These are phyloP conservation scores for Termitomyces sp. DNA, from an alignment of 768 basidiomycete species.

Conservation along the genomic window DNA sequence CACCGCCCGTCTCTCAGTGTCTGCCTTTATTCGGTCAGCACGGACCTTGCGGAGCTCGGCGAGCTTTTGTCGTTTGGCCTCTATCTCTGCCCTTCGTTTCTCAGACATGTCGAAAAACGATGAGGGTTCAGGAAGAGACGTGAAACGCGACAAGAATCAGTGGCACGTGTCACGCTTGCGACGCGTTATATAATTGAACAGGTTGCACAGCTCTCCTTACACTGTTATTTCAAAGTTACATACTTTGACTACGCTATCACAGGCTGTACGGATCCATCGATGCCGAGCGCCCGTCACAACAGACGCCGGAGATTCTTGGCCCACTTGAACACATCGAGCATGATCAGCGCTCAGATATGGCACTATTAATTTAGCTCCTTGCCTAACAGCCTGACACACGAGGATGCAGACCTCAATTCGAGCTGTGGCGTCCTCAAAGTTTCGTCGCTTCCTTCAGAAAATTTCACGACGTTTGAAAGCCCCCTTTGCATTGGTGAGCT, in stretches of 20 bases:
- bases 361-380: background rate
- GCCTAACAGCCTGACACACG: background rate
- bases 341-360: too few species aligned
- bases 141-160: conserved; percentile 5
- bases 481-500: background rate
- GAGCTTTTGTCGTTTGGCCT: conserved; percentile 85
- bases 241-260: background rate
- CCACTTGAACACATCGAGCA: background rate
- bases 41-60: conserved; percentile 79
- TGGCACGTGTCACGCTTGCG: background rate
- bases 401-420: background rate
- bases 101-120: conserved; percentile 40
- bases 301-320: background rate
- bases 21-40: conserved; percentile 60
- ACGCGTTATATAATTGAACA: background rate
- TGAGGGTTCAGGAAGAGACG: background rate
- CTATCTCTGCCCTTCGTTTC: conserved; percentile 81
- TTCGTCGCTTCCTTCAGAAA: background rate
- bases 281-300: background rate
- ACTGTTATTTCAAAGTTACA: background rate
- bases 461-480: background rate
- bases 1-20: conserved; percentile 38
- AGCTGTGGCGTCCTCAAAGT: background rate
- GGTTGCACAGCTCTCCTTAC: background rate
- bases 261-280: background rate